Conservation (phyloP, 768 basidiomycete species). For the Lactarius tabidus region DNA sequence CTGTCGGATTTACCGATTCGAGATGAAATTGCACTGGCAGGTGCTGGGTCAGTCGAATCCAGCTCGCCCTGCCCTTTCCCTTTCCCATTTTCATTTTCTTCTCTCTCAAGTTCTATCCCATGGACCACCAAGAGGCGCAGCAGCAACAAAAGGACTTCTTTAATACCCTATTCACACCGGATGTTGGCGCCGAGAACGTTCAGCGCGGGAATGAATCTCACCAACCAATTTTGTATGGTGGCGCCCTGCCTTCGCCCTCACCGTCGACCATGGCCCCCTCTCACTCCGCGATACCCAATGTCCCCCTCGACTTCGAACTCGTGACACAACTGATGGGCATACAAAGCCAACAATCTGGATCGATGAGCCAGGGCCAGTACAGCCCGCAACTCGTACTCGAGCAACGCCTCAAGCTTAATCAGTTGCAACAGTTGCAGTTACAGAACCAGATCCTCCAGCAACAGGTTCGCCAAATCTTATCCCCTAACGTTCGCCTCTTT, state of each 20-base stretch:
- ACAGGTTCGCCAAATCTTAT: slow-evolving; percentile 51
- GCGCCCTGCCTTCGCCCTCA: slow-evolving; percentile 19
- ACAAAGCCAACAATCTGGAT: slow-evolving; percentile 32
- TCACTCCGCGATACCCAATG: slow-evolving; percentile 24
- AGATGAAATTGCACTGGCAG: slow-evolving; percentile 6
- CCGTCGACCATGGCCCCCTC: slow-evolving; percentile 24
- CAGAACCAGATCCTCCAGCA: slow-evolving; percentile 88
- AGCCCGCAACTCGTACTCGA: slow-evolving; percentile 54
- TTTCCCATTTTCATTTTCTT: background rate
- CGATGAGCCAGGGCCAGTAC: slow-evolving; percentile 31
- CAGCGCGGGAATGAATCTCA: slow-evolving; percentile 25
- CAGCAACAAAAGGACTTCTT: slow-evolving; percentile 33
- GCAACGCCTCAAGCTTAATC: slow-evolving; percentile 74
- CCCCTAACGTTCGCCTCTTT: slow-evolving; percentile 11
- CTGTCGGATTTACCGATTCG: slow-evolving; percentile 12
- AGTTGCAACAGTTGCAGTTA: slow-evolving; percentile 71
- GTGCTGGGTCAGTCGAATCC: background rate
- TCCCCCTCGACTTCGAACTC: slow-evolving; percentile 42
- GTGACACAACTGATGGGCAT: slow-evolving; percentile 51
- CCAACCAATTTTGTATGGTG: slow-evolving; percentile 22
- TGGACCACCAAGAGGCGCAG: slow-evolving; percentile 22
- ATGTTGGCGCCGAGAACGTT: slow-evolving; percentile 20
- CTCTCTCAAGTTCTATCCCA: background rate
- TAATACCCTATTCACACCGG: slow-evolving; percentile 30
- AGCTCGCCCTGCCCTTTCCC: background rate